Evolutionary conservation across 2,329 filamentous ascomycete species (phyloP).

Genomic region (Ophiognomonia clavigignenti-juglandacearum): DNA sequence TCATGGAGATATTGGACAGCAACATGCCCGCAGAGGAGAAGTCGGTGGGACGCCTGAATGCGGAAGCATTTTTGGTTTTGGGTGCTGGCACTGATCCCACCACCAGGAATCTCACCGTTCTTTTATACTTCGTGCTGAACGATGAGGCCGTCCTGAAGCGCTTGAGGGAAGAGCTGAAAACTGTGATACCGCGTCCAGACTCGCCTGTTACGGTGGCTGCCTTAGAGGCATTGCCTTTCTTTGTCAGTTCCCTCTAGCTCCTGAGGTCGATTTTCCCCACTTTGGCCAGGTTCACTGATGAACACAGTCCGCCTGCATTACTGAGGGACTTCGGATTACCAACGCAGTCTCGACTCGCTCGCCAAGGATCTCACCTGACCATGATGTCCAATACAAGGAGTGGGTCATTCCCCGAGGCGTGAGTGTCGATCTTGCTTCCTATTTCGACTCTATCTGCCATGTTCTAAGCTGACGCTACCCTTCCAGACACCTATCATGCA

Average conservation of each 20-base stretch:
- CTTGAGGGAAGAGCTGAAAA: not conserved
- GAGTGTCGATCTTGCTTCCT: not conserved
- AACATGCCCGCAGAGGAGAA: not conserved
- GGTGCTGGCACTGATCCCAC: not conserved
- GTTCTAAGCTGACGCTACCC: too few relatives aligned
- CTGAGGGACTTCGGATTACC: not conserved
- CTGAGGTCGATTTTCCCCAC: too few relatives aligned
- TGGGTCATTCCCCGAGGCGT: not conserved
- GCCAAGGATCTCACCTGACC: not conserved
- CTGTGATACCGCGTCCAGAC: not conserved
- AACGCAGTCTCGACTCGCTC: not conserved
- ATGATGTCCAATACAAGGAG: not conserved
- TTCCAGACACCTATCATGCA: not conserved
- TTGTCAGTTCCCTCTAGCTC: not conserved
- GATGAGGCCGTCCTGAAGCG: not conserved
- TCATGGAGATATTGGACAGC: not conserved
- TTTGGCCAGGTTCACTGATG: not conserved
- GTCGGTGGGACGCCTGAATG: not conserved
- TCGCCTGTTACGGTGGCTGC: not conserved
- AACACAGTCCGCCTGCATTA: not conserved
- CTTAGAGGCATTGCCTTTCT: constrained; percentile 1
- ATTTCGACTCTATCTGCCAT: not conserved
- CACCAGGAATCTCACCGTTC: not conserved
- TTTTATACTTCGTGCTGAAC: not conserved
- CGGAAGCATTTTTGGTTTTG: not conserved